These are phyloP conservation scores for Nothophaeocryptopus gaeumannii DNA, from an alignment of 2,329 filamentous ascomycete species.

Conservation along the genomic window DNA sequence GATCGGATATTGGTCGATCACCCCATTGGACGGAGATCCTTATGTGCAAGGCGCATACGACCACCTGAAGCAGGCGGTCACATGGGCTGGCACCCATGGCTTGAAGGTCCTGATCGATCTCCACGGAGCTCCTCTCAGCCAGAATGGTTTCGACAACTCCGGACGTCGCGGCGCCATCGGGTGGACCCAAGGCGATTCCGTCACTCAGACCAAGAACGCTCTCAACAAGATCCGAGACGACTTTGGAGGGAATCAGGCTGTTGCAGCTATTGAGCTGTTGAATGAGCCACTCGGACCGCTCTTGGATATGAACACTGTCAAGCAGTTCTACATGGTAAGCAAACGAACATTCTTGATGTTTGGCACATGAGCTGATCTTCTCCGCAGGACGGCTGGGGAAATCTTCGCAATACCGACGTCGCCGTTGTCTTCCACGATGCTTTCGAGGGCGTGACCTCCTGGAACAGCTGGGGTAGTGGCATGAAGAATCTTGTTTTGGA, in stretches of 20 bases:
- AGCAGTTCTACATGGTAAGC: constrained; percentile 41
- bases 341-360: no score
- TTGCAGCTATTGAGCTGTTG: constrained; percentile 47
- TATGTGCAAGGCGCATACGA: constrained; percentile 49
- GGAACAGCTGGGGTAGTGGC: constrained; percentile 45
- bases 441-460: constrained; percentile 44
- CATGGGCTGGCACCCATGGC: constrained; percentile 54
- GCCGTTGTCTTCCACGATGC: constrained; percentile 49
- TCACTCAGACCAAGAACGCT: constrained; percentile 41
- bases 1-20: constrained; percentile 55
- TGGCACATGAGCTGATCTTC: no score
- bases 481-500: constrained; percentile 47
- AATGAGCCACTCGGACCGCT: constrained; percentile 48
- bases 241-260: constrained; percentile 44
- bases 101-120: constrained; percentile 67
- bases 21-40: constrained; percentile 50
- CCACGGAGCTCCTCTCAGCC: constrained; percentile 62
- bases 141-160: constrained; percentile 68
- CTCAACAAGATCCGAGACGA: constrained; percentile 49
- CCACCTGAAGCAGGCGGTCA: constrained; percentile 49
- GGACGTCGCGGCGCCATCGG: constrained; percentile 50
- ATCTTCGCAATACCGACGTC: constrained; percentile 42
- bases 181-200: constrained; percentile 46
- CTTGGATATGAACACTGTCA: constrained; percentile 43
- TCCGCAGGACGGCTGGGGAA: constrained; percentile 46